Evolutionary conservation across 2,329 filamentous ascomycete species (phyloP).

Genomic region (Chaetothyriales sp.): DNA sequence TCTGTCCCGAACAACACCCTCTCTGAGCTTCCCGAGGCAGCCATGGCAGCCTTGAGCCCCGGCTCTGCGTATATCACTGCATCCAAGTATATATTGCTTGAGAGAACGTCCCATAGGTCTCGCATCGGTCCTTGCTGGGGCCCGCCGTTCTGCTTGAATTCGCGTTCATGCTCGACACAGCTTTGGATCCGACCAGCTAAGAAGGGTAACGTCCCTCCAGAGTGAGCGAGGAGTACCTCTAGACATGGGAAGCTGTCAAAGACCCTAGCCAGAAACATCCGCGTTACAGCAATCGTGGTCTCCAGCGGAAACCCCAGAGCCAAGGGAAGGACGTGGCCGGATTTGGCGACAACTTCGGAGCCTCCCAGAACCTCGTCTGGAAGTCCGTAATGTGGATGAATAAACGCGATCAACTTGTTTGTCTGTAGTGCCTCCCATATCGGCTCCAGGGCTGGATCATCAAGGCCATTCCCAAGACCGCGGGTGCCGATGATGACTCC

Average conservation of each 20-base stretch:
- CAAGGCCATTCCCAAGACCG: constrained; percentile 64
- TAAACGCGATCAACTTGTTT: constrained; percentile 55
- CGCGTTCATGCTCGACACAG: constrained; percentile 69
- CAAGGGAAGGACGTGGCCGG: constrained; percentile 76
- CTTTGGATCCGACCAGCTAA: constrained; percentile 78
- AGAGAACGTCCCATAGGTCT: constrained; percentile 50
- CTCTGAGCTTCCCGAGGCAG: constrained; percentile 41
- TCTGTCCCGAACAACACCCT: constrained; percentile 33
- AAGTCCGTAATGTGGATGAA: constrained; percentile 87
- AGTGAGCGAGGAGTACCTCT: constrained; percentile 70
- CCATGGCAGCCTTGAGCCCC: constrained; percentile 60
- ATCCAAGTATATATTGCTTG: constrained; percentile 73
- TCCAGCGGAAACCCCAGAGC: constrained; percentile 83
- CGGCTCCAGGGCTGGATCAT: constrained; percentile 59
- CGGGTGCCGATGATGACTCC: constrained; percentile 84
- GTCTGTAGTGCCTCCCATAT: constrained; percentile 58
- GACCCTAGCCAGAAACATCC: constrained; percentile 76
- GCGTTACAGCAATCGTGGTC: constrained; percentile 75
- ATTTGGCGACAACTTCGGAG: constrained; percentile 47
- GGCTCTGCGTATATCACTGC: constrained; percentile 45
- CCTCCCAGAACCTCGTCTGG: constrained; percentile 63
- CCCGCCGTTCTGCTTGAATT: constrained; percentile 52
- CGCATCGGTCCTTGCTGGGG: constrained; percentile 46
- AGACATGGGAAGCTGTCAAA: constrained; percentile 62
- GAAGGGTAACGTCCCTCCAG: constrained; percentile 77